Evolutionary conservation across 495 filamentous ascomycete genomes (phyloP).

Genomic region (Parathielavia hyrcaniae): DNA sequence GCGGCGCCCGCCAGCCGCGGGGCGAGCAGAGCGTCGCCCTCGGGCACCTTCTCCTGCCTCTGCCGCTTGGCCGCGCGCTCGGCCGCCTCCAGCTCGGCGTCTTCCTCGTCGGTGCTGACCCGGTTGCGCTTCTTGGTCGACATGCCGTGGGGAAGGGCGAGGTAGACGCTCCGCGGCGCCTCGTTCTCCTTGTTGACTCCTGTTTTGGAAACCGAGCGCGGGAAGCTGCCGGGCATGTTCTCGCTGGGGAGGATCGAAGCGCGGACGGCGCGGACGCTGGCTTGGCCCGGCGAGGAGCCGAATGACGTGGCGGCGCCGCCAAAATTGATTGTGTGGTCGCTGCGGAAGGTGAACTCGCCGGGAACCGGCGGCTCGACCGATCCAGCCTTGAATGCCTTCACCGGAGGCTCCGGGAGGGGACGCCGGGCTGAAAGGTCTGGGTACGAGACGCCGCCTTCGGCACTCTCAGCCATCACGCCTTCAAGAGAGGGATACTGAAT

Average conservation of each 20-base stretch:
- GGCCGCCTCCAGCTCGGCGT: slow-evolving; percentile 36
- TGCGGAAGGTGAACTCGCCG: slow-evolving; percentile 55
- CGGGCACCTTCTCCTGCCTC: slow-evolving; percentile 41
- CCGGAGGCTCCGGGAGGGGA: slow-evolving; percentile 29
- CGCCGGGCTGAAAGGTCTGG: slow-evolving; percentile 42
- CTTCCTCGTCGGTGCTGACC: slow-evolving; percentile 46
- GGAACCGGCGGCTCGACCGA: slow-evolving; percentile 37
- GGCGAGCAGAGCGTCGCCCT: slow-evolving; percentile 42
- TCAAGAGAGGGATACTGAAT: slow-evolving; percentile 36
- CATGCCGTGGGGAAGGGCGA: slow-evolving; percentile 58
- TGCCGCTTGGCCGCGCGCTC: slow-evolving; percentile 45
- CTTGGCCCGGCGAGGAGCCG: slow-evolving; percentile 46
- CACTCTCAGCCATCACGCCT: slow-evolving; percentile 23
- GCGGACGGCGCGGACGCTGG: slow-evolving; percentile 53
- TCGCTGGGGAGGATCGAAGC: slow-evolving; percentile 42
- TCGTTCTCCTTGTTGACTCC: slow-evolving; percentile 41
- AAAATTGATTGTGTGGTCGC: slow-evolving; percentile 53
- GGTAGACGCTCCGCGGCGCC: slow-evolving; percentile 27
- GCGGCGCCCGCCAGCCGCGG: slow-evolving; percentile 32
- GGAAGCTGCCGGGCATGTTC: slow-evolving; percentile 49
- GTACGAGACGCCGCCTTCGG: slow-evolving; percentile 35
- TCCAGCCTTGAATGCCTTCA: slow-evolving; percentile 27
- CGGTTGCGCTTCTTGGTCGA: slow-evolving; percentile 66
- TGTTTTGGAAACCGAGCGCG: slow-evolving; percentile 19
- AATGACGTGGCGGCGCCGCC: slow-evolving; percentile 40